Percentiles rank a stretch among this genome's conserved stretches.
Evolutionary conservation across 2,329 filamentous ascomycete species (phyloP).

Genomic region (Talaromyces pinophilus): DNA sequence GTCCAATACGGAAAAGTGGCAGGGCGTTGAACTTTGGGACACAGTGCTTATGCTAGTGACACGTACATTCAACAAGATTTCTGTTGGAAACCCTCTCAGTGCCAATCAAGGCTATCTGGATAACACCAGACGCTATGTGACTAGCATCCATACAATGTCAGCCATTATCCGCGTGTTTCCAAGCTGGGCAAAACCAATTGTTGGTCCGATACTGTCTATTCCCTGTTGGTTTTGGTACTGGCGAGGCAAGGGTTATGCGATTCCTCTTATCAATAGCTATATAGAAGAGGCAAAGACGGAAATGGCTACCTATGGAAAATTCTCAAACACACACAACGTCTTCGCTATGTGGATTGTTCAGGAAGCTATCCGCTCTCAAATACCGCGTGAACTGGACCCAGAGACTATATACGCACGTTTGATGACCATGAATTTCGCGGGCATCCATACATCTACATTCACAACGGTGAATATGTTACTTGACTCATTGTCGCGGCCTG

Average conservation of each 20-base stretch:
- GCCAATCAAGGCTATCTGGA: background rate
- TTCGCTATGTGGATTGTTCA: slow-evolving; percentile 13
- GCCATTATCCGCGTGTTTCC: background rate
- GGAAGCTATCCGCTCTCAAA: slow-evolving; percentile 5
- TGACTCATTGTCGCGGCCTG: background rate
- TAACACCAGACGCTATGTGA: background rate
- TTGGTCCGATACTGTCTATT: background rate
- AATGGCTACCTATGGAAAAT: background rate
- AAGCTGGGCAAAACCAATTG: background rate
- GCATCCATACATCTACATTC: slow-evolving; percentile 6
- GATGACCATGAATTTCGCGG: slow-evolving; percentile 9
- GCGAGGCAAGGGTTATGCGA: background rate
- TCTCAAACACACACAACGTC: background rate
- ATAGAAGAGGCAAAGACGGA: slow-evolving; percentile 5
- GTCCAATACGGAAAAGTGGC: background rate
- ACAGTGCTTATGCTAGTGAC: background rate
- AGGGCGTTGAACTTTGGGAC: background rate
- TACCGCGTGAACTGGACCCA: slow-evolving; percentile 6
- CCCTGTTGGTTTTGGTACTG: background rate
- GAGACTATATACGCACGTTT: slow-evolving; percentile 12
- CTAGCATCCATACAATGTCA: slow-evolving; percentile 4
- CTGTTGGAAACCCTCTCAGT: background rate
- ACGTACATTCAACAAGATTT: background rate
- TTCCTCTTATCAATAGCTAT: background rate
- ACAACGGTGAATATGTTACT: slow-evolving; percentile 10